Evolutionary conservation across 495 filamentous ascomycete genomes (phyloP).

Genomic region (Entonaema liquescens): DNA sequence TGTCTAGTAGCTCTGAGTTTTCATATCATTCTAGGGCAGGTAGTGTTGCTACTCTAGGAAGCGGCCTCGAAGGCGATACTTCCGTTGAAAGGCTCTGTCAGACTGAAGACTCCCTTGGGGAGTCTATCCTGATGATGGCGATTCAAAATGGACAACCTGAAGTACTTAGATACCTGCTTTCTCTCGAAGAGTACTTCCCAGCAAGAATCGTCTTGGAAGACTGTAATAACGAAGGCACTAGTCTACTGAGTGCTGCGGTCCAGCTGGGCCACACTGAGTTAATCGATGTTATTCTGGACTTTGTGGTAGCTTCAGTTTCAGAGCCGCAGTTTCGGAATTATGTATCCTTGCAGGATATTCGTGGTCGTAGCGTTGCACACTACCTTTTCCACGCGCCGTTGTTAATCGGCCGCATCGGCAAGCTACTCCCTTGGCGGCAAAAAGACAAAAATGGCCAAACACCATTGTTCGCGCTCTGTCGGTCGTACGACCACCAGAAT

Average conservation of each 20-base stretch:
- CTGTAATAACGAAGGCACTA: slow-evolving; percentile 86
- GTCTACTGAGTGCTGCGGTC: slow-evolving; percentile 90
- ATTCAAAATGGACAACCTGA: slow-evolving; percentile 77
- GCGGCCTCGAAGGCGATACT: slow-evolving; percentile 82
- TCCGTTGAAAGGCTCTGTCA: slow-evolving; percentile 83
- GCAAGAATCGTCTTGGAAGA: slow-evolving; percentile 77
- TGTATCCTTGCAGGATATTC: slow-evolving; percentile 76
- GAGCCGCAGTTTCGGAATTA: slow-evolving; percentile 67
- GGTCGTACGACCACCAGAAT: slow-evolving; percentile 91
- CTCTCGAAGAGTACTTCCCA: slow-evolving; percentile 76
- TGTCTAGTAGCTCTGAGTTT: slow-evolving; percentile 83
- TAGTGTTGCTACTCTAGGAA: slow-evolving; percentile 76
- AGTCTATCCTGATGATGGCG: slow-evolving; percentile 97
- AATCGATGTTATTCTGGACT: slow-evolving; percentile 77
- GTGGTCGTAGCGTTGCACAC: slow-evolving; percentile 89
- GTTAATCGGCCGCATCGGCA: slow-evolving; percentile 77
- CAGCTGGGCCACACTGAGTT: slow-evolving; percentile 81
- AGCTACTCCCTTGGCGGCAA: slow-evolving; percentile 83
- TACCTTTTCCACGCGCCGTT: slow-evolving; percentile 94
- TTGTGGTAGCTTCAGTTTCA: slow-evolving; percentile 52
- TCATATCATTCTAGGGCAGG: slow-evolving; percentile 79
- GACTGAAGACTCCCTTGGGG: slow-evolving; percentile 81
- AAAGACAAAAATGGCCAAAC: slow-evolving; percentile 97
- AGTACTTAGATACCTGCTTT: slow-evolving; percentile 79
- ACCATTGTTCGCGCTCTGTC: slow-evolving; percentile 90